Percentiles rank a stretch among this genome's conserved stretches.
Evolutionary conservation across 805 yeast species (phyloP).

Genomic region (Debaryomyces prosopidis): DNA sequence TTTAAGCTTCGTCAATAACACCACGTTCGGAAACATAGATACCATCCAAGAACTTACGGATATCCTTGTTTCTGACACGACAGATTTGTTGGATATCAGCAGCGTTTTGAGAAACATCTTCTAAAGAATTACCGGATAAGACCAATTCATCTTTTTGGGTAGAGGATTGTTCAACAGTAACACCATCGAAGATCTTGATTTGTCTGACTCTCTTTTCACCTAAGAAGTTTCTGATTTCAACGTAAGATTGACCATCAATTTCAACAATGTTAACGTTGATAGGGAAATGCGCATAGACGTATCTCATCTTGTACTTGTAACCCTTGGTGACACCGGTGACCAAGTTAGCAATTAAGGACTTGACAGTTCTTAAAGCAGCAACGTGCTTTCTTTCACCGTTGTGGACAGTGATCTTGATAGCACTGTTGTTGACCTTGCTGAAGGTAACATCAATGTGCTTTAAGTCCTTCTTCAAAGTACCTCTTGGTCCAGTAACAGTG

Average conservation of each 20-base stretch:
- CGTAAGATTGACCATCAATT: constrained; percentile 67
- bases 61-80: constrained; percentile 99
- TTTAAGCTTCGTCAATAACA: constrained; percentile 60
- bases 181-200: constrained; percentile 87
- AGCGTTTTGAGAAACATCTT: constrained; percentile 96
- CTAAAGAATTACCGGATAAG: constrained; percentile 92
- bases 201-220: constrained; percentile 98
- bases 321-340: constrained; percentile 99
- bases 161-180: constrained; percentile 75
- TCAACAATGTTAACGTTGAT: constrained; percentile 93
- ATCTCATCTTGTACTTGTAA: constrained; percentile 99
- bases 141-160: constrained; percentile 92
- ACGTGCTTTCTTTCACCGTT: constrained; percentile 99
- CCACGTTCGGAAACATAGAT: constrained; percentile 98
- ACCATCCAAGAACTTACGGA: constrained; percentile 99
- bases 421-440: constrained; percentile 68
- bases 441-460: constrained; percentile 95
- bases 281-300: constrained; percentile 99
- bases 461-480: constrained; percentile 85
- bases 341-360: constrained; percentile 91
- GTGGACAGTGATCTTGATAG: constrained; percentile 88
- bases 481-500: constrained; percentile 97
- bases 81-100: constrained; percentile 98
- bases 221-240: constrained; percentile 99
- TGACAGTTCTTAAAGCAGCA: constrained; percentile 98